phyloP scores from a whole-genome alignment of 345 rosid species.

The Microthlaspi erraticum region DNA sequence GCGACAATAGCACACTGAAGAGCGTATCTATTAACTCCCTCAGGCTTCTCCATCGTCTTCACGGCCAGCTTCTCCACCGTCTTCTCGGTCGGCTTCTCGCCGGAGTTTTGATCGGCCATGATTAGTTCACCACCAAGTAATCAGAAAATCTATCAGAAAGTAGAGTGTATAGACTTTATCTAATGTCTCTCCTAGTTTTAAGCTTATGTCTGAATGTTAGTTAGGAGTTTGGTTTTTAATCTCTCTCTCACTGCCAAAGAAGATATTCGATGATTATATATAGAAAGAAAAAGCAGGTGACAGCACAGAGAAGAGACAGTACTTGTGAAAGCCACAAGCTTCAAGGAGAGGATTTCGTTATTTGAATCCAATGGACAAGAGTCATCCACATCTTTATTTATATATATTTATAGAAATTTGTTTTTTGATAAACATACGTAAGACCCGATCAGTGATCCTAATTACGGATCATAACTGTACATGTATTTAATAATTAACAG shows the following conservation, averaged over 20 bases:
- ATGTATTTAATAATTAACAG: constrained; percentile 21
- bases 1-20: constrained; percentile 74
- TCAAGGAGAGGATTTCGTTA: constrained; percentile 16
- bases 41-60: constrained; percentile 34
- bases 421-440: constrained; percentile 15
- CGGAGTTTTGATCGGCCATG: constrained; percentile 37
- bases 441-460: constrained; percentile 34
- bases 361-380: constrained; percentile 35
- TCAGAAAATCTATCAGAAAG: constrained; percentile 8
- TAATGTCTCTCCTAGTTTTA: constrained; percentile 20
- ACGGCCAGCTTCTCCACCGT: not conserved
- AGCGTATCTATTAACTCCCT: constrained; percentile 65
- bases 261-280: constrained; percentile 36
- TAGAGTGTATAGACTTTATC: not conserved
- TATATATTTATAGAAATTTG: constrained; percentile 27
- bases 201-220: constrained; percentile 32
- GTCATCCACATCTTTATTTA: constrained; percentile 19
- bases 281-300: constrained; percentile 15
- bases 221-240: constrained; percentile 34
- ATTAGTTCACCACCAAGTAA: constrained; percentile 14
- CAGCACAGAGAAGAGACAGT: constrained; percentile 22
- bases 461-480: constrained; percentile 5
- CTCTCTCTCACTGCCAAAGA: constrained; percentile 31
- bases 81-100: constrained; percentile 20
- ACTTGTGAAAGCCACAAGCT: constrained; percentile 40